Conservation (phyloP, 345 rosid species). For the Euphorbia lathyris region DNA sequence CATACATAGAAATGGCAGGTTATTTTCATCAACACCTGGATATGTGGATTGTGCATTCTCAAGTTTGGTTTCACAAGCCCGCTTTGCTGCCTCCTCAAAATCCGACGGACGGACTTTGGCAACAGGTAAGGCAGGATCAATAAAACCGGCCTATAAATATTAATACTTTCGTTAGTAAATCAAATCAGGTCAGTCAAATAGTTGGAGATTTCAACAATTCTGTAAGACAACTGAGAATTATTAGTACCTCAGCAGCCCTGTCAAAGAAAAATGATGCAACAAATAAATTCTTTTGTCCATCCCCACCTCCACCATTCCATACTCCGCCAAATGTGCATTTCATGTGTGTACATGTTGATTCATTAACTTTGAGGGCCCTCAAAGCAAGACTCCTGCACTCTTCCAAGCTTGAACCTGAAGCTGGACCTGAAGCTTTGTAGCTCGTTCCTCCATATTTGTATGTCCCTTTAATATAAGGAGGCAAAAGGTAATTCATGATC, state of each 20-base stretch:
- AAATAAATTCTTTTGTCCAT: constrained; percentile 88
- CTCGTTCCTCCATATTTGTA: constrained; percentile 72
- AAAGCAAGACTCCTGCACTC: constrained; percentile 63
- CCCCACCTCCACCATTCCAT: constrained; percentile 99
- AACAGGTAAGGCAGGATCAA: constrained; percentile 55
- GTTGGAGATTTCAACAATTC: background rate
- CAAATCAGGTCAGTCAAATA: background rate
- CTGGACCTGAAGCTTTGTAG: constrained; percentile 49
- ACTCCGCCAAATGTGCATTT: constrained; percentile 94
- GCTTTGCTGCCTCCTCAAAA: constrained; percentile 77
- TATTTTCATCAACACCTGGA: constrained; percentile 42
- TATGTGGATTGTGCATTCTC: constrained; percentile 56
- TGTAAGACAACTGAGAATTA: background rate
- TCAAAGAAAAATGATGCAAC: constrained; percentile 96
- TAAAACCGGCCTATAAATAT: constrained; percentile 64
- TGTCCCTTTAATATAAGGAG: constrained; percentile 39
- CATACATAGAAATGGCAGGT: constrained; percentile 84
- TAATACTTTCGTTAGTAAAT: constrained; percentile 10
- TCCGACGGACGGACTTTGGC: constrained; percentile 73
- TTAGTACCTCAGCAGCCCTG: constrained; percentile 89
- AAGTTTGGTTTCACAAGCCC: constrained; percentile 74
- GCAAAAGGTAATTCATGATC: background rate
- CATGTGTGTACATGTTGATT: constrained; percentile 74
- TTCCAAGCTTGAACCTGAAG: constrained; percentile 71
- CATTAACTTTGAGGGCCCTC: constrained; percentile 82